Evolutionary conservation across 2,329 filamentous ascomycete genomes (phyloP).

Genomic region (Capronia americana): DNA sequence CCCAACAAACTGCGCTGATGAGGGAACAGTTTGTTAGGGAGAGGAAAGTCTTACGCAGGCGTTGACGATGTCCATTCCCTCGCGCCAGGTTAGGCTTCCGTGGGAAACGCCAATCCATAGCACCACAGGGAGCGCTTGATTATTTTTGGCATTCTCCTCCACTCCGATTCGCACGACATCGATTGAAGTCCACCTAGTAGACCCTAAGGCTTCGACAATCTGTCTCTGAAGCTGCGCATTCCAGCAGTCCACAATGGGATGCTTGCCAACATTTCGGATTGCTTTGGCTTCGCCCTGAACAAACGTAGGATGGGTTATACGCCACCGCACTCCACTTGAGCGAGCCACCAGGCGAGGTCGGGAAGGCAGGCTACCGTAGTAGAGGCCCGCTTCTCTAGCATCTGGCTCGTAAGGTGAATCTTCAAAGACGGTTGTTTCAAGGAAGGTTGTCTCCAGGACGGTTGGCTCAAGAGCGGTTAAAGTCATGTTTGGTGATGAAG

Average conservation of each 20-base stretch:
- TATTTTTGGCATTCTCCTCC: neutral
- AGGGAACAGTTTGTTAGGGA: neutral
- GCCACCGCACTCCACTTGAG: constrained; percentile 13
- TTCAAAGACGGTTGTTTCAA: constrained; percentile 1
- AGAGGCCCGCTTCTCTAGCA: neutral
- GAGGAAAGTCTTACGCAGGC: constrained; percentile 15
- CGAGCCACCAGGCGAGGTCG: constrained; percentile 13
- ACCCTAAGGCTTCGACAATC: constrained; percentile 12
- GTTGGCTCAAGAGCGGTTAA: neutral
- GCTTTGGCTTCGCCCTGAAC: neutral
- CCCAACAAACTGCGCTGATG: neutral
- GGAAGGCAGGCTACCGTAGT: constrained; percentile 15
- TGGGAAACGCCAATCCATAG: constrained; percentile 12
- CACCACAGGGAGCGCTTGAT: constrained; percentile 8
- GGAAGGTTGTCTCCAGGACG: neutral
- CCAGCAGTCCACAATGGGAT: constrained; percentile 16
- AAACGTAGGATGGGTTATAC: no score
- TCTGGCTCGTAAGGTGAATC: constrained; percentile 2
- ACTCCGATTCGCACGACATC: constrained; percentile 16
- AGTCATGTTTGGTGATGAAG: no score
- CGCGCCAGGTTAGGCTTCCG: constrained; percentile 5
- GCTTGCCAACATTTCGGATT: constrained; percentile 6
- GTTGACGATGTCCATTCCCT: constrained; percentile 10
- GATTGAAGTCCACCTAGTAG: constrained; percentile 11
- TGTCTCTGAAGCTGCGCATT: constrained; percentile 7